These are phyloP conservation scores for Oryza punctata DNA, from an alignment of 176 grass and related monocot species.

Conservation along the genomic window DNA sequence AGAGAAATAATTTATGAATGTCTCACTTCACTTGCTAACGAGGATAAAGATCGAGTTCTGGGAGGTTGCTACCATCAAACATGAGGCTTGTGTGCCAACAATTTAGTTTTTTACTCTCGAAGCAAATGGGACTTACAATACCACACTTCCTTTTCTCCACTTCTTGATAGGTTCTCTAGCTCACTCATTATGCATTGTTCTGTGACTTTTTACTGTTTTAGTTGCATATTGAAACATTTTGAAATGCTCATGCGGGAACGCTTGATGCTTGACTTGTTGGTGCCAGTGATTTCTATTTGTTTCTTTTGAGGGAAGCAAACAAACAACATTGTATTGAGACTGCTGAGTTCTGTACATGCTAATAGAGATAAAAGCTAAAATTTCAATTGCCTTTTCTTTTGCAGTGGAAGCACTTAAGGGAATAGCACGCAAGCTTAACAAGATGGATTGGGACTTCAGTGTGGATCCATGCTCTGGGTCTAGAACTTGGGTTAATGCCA, in stretches of 20 bases:
- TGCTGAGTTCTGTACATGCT: background rate
- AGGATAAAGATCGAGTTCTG: background rate
- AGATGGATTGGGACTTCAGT: constrained; percentile 75
- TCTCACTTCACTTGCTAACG: background rate
- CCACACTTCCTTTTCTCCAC: background rate
- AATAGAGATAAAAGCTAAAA: constrained; percentile 1
- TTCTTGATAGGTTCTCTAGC: background rate
- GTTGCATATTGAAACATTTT: background rate
- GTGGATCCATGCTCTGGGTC: constrained; percentile 60
- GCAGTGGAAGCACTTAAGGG: constrained; percentile 72
- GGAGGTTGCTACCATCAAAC: background rate
- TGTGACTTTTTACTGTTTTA: background rate
- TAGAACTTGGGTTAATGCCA: constrained; percentile 51
- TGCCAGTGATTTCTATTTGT: background rate
- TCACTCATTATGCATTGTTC: constrained; percentile 1
- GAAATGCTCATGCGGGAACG: background rate
- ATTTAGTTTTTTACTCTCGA: background rate
- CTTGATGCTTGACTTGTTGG: background rate
- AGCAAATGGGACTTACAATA: background rate
- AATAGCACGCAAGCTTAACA: constrained; percentile 66
- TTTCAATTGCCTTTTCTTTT: constrained; percentile 30
- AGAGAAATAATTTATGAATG: background rate
- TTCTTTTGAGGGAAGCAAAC: constrained; percentile 1
- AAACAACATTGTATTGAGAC: background rate
- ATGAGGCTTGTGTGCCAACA: background rate